Evolutionary conservation across 1,284 basidiomycete species (phyloP), one percentile per base, ranked within the genome.

Genomic region (Stygiomarasmius scandens): DNA sequence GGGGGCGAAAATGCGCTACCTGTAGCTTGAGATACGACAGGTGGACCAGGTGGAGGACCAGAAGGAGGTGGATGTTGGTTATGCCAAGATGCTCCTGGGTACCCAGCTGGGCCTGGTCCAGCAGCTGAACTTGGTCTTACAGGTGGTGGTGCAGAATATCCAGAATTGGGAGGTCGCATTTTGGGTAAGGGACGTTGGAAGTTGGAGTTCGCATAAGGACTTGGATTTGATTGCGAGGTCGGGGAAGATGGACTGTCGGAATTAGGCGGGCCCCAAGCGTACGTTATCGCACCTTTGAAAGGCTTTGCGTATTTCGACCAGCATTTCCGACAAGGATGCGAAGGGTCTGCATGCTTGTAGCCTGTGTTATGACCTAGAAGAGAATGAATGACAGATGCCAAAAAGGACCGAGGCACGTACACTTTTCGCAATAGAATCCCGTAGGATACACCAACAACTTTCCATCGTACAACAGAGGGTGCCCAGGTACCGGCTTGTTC

Each of bases 271-370:
- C 38, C 38, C 38, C 47, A 51, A 53, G 51, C 78, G 64, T 85
- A 87, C 0, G 77, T 73, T 14, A 91, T 70, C 2, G 86, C 79
- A 3, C 86, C 86, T 0, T 74, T 66, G 68, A 84, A 92, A 0
- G 78, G 75, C 63, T 81, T 82, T 1, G 77, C 75, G 67, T 87
- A 86, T 60, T 83, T 84, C 1, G 77, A 71, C 90, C 89, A 92
- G 69, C 90, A 92, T 55, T 80, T 83, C 51, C 76, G 74, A 65
- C 90, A 92, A 6, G 89, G 86, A 58, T 84, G 74, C 0, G 76
- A 70, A 0, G 89, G 87, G 66, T 91, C 87, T 45, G 75, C 77
- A 56, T 82, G 75, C 70, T 88, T 89, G 71, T 86, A 92, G 2
- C 90, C 90, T 0, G 81, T 84, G 66, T 91, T 90, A 41, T 77